These are phyloP conservation scores for Thalassiosira hispida DNA, from an alignment of 352 stramenopile species.

Conservation along the genomic window DNA sequence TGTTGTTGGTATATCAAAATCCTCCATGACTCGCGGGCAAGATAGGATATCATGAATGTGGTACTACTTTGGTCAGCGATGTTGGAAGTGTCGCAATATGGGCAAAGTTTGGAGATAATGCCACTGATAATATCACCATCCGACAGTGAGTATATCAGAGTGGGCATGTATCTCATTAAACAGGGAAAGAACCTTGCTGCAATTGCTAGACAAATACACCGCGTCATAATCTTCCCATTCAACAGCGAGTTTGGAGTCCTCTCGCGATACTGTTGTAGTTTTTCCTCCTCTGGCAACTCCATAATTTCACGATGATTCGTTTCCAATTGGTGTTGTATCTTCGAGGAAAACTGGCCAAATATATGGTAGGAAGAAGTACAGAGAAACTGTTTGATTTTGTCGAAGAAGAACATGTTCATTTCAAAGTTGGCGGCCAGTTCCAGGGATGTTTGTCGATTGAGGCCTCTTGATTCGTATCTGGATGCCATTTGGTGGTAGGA, in stretches of 20 bases:
- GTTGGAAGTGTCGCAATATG: neutral
- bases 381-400: conserved; percentile 12
- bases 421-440: conserved; percentile 28
- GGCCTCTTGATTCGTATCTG: conserved; percentile 25
- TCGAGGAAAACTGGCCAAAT: conserved; percentile 2
- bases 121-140: neutral
- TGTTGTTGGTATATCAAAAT: neutral
- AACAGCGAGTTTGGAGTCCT: neutral
- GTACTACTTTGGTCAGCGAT: neutral
- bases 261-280: neutral
- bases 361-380: conserved; percentile 6
- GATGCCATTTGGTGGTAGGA: conserved; percentile 20
- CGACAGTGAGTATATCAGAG: neutral
- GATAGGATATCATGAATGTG: neutral
- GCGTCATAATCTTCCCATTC: conserved; percentile 17
- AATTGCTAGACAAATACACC: conserved; percentile 15
- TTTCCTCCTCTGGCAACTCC: conserved; percentile 2
- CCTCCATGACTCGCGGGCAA: conserved; percentile 7
- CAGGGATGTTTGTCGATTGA: conserved; percentile 26
- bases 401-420: conserved; percentile 31
- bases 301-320: conserved; percentile 21
- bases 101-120: conserved; percentile 6
- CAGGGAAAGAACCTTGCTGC: conserved; percentile 5
- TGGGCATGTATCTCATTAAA: neutral
- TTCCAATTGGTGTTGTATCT: conserved; percentile 18